Percentiles rank a stretch among this genome's conserved stretches.
Evolutionary conservation across 495 filamentous ascomycete genomes (phyloP).

Genomic region (Penicillium pancosmium): DNA sequence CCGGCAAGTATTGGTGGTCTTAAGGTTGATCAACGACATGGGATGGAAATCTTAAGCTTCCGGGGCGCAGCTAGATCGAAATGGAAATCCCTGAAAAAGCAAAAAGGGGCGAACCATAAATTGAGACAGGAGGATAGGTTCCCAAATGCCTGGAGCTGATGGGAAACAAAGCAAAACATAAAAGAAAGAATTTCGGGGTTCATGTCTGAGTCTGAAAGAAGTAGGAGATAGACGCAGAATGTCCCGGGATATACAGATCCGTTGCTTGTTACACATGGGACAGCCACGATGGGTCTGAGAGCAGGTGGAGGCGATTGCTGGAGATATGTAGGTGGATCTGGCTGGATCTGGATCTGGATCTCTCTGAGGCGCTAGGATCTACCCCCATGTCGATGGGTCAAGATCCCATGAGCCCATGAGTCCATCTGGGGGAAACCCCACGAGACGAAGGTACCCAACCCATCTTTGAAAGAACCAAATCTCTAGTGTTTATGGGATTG

Average conservation of each 20-base stretch:
- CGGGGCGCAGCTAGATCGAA: conserved; percentile 30
- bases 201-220: conserved; percentile 9
- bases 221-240: neutral
- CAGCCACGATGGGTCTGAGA: neutral
- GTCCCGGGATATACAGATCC: neutral
- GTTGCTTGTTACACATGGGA: neutral
- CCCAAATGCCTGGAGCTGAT: conserved; percentile 1
- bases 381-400: neutral
- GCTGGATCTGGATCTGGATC: too few relatives aligned
- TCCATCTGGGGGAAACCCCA: too few relatives aligned
- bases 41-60: conserved; percentile 20
- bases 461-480: conserved; percentile 7
- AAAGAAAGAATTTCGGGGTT: neutral
- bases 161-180: conserved; percentile 4
- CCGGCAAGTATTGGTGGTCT: conserved; percentile 19
- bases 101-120: conserved; percentile 17
- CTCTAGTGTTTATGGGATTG: neutral
- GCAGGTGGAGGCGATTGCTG: conserved; percentile 6
- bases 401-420: neutral
- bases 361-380: neutral
- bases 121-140: neutral
- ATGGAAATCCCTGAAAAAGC: conserved; percentile 25
- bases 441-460: neutral
- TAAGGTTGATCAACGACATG: conserved; percentile 28
- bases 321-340: too few relatives aligned